A percentile compares a stretch with the other conserved stretches of the same genome.
phyloP scores from a whole-genome alignment of 83 land plant genomes.

The Diphasiastrum complanatum region DNA sequence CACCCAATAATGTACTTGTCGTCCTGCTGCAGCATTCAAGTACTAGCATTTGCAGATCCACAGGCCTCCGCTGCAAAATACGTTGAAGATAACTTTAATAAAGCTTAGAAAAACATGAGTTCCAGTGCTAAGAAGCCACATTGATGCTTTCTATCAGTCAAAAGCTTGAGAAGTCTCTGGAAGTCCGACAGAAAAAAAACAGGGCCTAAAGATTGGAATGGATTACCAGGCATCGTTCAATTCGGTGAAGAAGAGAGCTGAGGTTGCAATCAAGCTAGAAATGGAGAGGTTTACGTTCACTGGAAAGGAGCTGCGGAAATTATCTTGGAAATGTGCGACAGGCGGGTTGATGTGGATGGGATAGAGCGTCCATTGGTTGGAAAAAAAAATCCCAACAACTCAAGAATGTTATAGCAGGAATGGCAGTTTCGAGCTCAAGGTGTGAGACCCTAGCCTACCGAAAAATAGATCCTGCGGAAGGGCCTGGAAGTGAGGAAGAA shows the following conservation, averaged over 20 bases:
- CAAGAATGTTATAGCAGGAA: slow-evolving; percentile 17
- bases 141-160: no score
- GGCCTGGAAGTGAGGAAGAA: neutral
- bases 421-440: slow-evolving; percentile 37
- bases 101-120: no score
- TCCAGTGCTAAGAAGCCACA: no score
- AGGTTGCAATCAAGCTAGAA: slow-evolving; percentile 27
- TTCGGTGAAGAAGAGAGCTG: slow-evolving; percentile 47
- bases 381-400: slow-evolving; percentile 5
- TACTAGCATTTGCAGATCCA: no score
- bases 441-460: slow-evolving; percentile 38
- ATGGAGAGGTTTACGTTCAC: slow-evolving; percentile 15
- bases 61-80: no score
- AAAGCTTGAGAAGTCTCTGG: slow-evolving; percentile 34
- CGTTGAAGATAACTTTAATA: no score
- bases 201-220: slow-evolving; percentile 42
- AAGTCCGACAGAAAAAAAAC: slow-evolving; percentile 52
- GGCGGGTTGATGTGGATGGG: slow-evolving; percentile 17
- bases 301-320: slow-evolving; percentile 68
- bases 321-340: slow-evolving; percentile 31
- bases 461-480: neutral
- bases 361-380: slow-evolving; percentile 1
- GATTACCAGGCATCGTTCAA: slow-evolving; percentile 33
- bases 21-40: no score
- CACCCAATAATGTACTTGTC: no score